Conservation (phyloP, 257 asterid species). For the Prunella vulgaris region DNA sequence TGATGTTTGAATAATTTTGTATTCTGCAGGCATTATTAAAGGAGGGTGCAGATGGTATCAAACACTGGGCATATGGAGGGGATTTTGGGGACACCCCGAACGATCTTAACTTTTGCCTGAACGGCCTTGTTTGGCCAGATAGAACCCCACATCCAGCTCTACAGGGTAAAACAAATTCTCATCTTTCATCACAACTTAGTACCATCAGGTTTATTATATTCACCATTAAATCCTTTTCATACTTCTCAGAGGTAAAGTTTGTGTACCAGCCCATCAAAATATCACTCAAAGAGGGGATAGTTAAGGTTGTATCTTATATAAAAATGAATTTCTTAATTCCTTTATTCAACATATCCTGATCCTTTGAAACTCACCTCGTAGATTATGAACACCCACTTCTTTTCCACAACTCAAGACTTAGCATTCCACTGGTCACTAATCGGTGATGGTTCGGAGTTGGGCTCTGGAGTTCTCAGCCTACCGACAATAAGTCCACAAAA, state of each 20-base stretch:
- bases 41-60: slow-evolving; percentile 62
- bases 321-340: slow-evolving; percentile 6
- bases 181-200: slow-evolving; percentile 2
- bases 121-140: slow-evolving; percentile 93
- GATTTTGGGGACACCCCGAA: slow-evolving; percentile 92
- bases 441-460: slow-evolving; percentile 77
- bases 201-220: background rate
- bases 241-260: slow-evolving; percentile 78
- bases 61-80: slow-evolving; percentile 98
- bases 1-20: background rate
- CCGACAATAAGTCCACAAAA: slow-evolving; percentile 64
- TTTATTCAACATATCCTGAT: background rate
- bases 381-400: slow-evolving; percentile 80
- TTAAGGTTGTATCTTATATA: slow-evolving; percentile 51
- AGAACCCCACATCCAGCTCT: slow-evolving; percentile 96
- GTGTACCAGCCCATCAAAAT: slow-evolving; percentile 93
- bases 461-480: slow-evolving; percentile 55
- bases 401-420: slow-evolving; percentile 63
- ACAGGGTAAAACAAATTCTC: slow-evolving; percentile 45
- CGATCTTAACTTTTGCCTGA: slow-evolving; percentile 86
- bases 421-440: slow-evolving; percentile 66
- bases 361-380: slow-evolving; percentile 31
- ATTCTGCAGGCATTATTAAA: slow-evolving; percentile 60
- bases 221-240: background rate
- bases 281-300: slow-evolving; percentile 47